Percentiles rank a stretch among this genome's conserved stretches.
Evolutionary conservation across 2,329 filamentous ascomycete species (phyloP).

Genomic region (Sporothrix dimorphospora): DNA sequence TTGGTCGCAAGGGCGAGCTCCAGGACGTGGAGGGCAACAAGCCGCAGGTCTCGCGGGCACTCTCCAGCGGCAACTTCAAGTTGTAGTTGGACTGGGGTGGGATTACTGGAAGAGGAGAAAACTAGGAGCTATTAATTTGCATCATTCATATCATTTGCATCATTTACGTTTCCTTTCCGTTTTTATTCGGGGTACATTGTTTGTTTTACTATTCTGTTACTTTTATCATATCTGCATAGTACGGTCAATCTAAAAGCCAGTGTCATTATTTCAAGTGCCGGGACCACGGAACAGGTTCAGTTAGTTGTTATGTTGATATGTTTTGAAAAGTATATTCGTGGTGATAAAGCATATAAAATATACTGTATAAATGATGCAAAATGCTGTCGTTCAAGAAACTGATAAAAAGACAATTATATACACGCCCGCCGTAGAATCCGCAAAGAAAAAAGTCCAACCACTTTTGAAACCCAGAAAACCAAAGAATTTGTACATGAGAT

Average conservation of each 20-base stretch:
- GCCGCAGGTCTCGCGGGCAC: constrained; percentile 57
- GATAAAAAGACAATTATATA: background rate
- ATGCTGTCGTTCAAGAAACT: background rate
- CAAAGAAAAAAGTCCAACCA: background rate
- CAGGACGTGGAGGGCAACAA: constrained; percentile 83
- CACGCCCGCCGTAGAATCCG: background rate
- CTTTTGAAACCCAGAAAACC: background rate
- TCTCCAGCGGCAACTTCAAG: constrained; percentile 64
- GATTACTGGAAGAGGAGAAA: too few species aligned
- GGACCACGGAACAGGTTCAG: background rate
- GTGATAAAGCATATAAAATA: background rate
- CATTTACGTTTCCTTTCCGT: background rate
- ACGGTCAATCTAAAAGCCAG: background rate
- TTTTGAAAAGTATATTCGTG: background rate
- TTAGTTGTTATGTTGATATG: background rate
- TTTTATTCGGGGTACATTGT: background rate
- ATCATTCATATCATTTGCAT: constrained; percentile 2
- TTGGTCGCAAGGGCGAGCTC: constrained; percentile 86
- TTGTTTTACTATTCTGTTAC: constrained; percentile 8
- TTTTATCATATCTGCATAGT: constrained; percentile 22
- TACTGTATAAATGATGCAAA: background rate
- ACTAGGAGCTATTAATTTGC: background rate
- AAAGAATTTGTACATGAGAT: background rate
- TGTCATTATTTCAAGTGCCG: background rate
- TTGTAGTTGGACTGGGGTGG: constrained; percentile 50